phyloP scores from a whole-genome alignment of 2,329 filamentous ascomycete species.

The Clarireedia homoeocarpa region DNA sequence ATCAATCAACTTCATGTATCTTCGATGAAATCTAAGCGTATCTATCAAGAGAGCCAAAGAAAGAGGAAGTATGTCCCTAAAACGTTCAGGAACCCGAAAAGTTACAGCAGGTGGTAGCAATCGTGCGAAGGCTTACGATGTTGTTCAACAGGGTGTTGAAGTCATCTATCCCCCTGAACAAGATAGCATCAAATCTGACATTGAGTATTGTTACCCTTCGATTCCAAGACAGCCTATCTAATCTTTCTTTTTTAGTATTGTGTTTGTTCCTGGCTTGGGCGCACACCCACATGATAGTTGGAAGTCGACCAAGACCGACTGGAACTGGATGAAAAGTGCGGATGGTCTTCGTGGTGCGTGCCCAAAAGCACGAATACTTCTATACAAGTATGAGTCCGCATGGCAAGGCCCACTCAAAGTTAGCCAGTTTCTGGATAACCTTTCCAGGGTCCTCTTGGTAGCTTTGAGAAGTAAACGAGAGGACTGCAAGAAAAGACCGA shows the following conservation, averaged over 20 bases:
- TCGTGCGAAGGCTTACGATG: no score
- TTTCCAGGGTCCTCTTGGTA: not conserved
- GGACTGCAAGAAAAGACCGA: constrained; percentile 12
- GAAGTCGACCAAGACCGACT: not conserved
- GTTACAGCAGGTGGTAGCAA: no score
- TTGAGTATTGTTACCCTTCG: no score
- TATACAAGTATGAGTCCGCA: constrained; percentile 5
- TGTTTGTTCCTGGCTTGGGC: not conserved
- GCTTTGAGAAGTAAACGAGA: not conserved
- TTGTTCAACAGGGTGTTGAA: no score
- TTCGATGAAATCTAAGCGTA: no score
- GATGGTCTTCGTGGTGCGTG: not conserved
- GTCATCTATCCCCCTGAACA: no score
- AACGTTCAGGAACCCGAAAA: no score
- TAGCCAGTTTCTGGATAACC: not conserved
- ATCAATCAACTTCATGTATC: no score
- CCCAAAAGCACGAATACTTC: constrained; percentile 3
- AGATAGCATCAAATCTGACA: no score
- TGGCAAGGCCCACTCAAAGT: constrained; percentile 3
- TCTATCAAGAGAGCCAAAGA: no score
- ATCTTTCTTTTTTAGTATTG: not conserved
- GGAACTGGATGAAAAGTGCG: not conserved
- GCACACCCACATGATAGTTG: not conserved
- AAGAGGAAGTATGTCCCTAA: no score
- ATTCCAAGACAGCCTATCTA: no score